Conservation (phyloP, 225 moss, liverwort and hornwort genomes). For the Physcomitrellopsis africana region DNA sequence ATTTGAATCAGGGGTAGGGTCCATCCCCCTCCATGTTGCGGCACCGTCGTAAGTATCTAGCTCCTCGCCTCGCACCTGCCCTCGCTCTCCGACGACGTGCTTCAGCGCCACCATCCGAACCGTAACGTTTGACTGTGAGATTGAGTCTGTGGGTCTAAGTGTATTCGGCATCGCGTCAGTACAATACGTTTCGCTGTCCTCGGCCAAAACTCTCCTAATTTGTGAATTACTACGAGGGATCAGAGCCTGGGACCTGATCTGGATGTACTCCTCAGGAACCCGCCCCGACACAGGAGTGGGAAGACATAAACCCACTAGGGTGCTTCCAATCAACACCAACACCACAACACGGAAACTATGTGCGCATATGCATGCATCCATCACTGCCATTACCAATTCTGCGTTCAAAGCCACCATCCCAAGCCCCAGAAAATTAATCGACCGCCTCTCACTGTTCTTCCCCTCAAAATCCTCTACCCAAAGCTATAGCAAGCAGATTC, state of each 20-base stretch:
- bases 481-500: not conserved
- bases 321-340: conserved; percentile 27
- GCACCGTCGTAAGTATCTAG: not conserved
- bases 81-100: not conserved
- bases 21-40: conserved; percentile 4
- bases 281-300: conserved; percentile 15
- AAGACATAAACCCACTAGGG: conserved; percentile 29
- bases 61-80: not conserved
- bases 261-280: conserved; percentile 12
- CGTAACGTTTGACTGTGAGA: not conserved
- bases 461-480: not conserved
- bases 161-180: not conserved
- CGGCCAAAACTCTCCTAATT: not conserved
- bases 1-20: not conserved
- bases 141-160: conserved; percentile 3
- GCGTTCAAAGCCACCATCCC: not conserved
- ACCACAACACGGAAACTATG: conserved; percentile 28
- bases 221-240: not conserved
- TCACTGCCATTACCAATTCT: conserved; percentile 41
- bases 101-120: conserved; percentile 28
- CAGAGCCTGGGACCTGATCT: not conserved
- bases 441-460: not conserved
- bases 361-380: conserved; percentile 25
- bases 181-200: not conserved
- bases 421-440: too few relatives aligned